Evolutionary conservation across 805 yeast species (phyloP).

Genomic region (Schwanniomyces vanrijiae): DNA sequence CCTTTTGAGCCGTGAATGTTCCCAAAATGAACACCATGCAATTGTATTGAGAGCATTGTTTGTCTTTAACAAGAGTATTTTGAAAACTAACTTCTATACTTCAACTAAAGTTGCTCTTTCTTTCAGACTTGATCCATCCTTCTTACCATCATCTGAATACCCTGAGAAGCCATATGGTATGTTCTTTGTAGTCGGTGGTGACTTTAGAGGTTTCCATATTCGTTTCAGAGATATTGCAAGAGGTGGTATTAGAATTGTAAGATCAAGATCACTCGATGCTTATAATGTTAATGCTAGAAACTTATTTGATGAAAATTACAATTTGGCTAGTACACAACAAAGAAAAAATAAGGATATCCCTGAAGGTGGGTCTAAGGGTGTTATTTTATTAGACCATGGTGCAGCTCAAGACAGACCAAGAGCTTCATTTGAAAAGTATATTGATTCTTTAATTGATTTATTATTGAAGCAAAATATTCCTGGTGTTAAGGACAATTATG

Average conservation of each 20-base stretch:
- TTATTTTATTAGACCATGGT: conserved; percentile 79
- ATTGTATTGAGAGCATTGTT: conserved; percentile 80
- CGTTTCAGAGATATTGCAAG: conserved; percentile 96
- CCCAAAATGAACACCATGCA: conserved; percentile 78
- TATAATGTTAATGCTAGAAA: conserved; percentile 82
- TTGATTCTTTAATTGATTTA: conserved; percentile 86
- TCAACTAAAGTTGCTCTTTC: conserved; percentile 95
- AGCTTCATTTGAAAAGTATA: conserved; percentile 87
- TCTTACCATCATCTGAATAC: conserved; percentile 82
- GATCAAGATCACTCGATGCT: conserved; percentile 81
- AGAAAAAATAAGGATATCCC: conserved; percentile 97
- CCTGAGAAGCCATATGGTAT: conserved; percentile 93
- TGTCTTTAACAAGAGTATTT: conserved; percentile 79
- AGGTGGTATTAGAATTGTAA: conserved; percentile 96
- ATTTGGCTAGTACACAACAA: conserved; percentile 94
- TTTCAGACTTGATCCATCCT: conserved; percentile 83
- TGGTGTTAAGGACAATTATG: conserved; percentile 78
- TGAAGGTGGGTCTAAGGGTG: conserved; percentile 99
- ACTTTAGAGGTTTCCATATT: conserved; percentile 95
- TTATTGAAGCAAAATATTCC: conserved; percentile 69
- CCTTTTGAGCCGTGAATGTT: conserved; percentile 64
- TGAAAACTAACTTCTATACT: conserved; percentile 91
- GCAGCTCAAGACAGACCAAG: conserved; percentile 75
- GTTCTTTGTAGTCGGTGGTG: conserved; percentile 94
- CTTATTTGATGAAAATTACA: conserved; percentile 94